Conservation (phyloP, 2,329 filamentous ascomycete species). For the Bipolaris bicolor region DNA sequence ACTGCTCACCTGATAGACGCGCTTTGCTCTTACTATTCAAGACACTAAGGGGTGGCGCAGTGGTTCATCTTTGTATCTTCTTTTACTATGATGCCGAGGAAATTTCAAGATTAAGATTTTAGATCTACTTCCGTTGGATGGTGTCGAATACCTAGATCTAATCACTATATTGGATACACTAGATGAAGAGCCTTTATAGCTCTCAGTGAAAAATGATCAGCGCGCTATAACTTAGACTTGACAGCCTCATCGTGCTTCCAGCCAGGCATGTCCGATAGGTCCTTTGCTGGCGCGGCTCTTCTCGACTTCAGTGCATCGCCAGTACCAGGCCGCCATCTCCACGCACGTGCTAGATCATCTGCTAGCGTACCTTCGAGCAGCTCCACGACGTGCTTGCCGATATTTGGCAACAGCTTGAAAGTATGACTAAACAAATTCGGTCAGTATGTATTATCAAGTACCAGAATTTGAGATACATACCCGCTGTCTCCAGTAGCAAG, state of each 20-base stretch:
- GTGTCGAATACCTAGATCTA: too few relatives aligned
- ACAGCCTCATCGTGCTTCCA: slow-evolving; percentile 44
- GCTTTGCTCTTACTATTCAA: slow-evolving; percentile 13
- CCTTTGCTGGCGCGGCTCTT: slow-evolving; percentile 51
- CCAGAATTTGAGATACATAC: slow-evolving; percentile 35
- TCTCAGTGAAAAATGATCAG: neutral
- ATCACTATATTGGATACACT: too few relatives aligned
- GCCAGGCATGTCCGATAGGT: slow-evolving; percentile 55
- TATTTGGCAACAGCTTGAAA: slow-evolving; percentile 56
- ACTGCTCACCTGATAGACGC: slow-evolving; percentile 18
- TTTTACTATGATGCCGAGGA: too few relatives aligned
- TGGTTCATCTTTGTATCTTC: too few relatives aligned
- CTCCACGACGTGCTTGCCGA: slow-evolving; percentile 57
- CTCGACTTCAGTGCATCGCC: slow-evolving; percentile 54
- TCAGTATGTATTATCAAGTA: slow-evolving; percentile 3
- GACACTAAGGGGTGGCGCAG: neutral
- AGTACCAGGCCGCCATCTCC: slow-evolving; percentile 54
- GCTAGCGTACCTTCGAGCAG: slow-evolving; percentile 52
- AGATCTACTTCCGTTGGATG: too few relatives aligned
- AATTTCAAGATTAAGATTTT: too few relatives aligned
- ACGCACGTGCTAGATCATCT: slow-evolving; percentile 50
- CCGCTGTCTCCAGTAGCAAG: slow-evolving; percentile 57
- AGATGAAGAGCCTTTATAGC: neutral
- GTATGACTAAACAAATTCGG: slow-evolving; percentile 44
- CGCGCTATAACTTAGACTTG: slow-evolving; percentile 15